phyloP scores from a whole-genome alignment of 257 asterid genomes.

The Dorcoceras hygrometricum region DNA sequence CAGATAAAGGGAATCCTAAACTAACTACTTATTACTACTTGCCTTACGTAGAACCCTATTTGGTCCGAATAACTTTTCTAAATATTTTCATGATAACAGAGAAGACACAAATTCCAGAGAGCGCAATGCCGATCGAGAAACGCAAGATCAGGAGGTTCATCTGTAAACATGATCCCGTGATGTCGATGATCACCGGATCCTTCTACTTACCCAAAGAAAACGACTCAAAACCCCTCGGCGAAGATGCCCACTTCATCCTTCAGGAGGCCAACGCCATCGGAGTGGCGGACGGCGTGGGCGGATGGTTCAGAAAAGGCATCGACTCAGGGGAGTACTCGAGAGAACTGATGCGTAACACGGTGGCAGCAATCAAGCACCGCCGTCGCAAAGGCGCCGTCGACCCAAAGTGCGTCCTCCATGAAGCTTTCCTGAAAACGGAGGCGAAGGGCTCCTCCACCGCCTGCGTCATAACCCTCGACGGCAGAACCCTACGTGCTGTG shows the following conservation, averaged over 20 bases:
- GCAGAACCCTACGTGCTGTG: neutral
- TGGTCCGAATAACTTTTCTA: too few species aligned
- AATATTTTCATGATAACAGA: too few species aligned
- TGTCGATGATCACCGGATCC: too few species aligned
- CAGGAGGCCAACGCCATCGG: constrained; percentile 20
- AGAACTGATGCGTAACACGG: constrained; percentile 23
- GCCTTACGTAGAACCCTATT: too few species aligned
- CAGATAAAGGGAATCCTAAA: too few species aligned
- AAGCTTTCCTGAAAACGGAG: constrained; percentile 22
- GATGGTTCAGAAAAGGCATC: constrained; percentile 20
- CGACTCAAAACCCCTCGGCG: constrained; percentile 22
- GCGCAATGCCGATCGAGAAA: too few species aligned
- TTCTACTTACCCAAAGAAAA: too few species aligned
- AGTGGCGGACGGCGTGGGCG: constrained; percentile 34
- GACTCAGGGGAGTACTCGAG: constrained; percentile 30
- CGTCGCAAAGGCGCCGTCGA: neutral
- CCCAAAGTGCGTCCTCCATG: constrained; percentile 21
- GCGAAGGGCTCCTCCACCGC: constrained; percentile 30
- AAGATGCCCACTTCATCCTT: constrained; percentile 33
- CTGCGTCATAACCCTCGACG: constrained; percentile 20
- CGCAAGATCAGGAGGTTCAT: too few species aligned
- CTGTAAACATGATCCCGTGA: too few species aligned
- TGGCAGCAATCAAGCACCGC: neutral
- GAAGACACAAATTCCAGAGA: too few species aligned
- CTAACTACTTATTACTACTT: too few species aligned